Evolutionary conservation across 352 stramenopile genomes (phyloP).

Genomic region (Peronospora tabacina): DNA sequence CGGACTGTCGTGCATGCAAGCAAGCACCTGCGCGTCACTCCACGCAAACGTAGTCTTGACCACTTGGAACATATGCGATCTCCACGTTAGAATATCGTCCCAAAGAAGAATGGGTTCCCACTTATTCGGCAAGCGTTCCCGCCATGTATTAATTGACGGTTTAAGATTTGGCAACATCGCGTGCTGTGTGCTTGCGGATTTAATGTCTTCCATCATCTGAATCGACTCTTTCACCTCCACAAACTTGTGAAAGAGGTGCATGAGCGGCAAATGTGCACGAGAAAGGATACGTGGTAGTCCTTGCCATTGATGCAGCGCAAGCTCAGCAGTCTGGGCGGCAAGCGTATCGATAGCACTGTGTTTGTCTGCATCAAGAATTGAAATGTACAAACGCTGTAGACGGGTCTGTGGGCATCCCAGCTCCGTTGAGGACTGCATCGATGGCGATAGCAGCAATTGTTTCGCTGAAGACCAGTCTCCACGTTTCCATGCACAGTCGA

Average conservation of each 20-base stretch:
- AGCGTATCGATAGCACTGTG: constrained; percentile 56
- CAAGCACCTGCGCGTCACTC: constrained; percentile 84
- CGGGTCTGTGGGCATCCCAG: constrained; percentile 66
- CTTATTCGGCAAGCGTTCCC: constrained; percentile 89
- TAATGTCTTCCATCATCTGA: constrained; percentile 87
- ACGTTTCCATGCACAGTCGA: constrained; percentile 91
- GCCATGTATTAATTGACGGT: constrained; percentile 88
- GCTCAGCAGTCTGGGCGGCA: constrained; percentile 61
- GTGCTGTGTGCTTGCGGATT: constrained; percentile 68
- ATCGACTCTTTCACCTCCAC: constrained; percentile 90
- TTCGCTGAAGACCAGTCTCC: constrained; percentile 86
- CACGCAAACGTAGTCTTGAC: constrained; percentile 85
- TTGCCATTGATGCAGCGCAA: constrained; percentile 87
- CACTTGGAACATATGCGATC: constrained; percentile 89
- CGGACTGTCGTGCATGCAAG: constrained; percentile 87
- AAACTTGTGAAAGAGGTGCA: constrained; percentile 89
- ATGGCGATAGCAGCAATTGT: constrained; percentile 57
- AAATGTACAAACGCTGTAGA: constrained; percentile 83
- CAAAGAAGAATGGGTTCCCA: constrained; percentile 90
- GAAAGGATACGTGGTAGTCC: constrained; percentile 74
- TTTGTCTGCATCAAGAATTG: constrained; percentile 81
- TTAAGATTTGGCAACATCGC: constrained; percentile 85
- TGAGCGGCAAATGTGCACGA: constrained; percentile 68
- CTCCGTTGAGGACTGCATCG: constrained; percentile 54
- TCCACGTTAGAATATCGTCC: constrained; percentile 91